Evolutionary conservation across 257 asterid genomes (phyloP), one percentile per base, ranked within the genome.

Genomic region (Penstemon barbatus): DNA sequence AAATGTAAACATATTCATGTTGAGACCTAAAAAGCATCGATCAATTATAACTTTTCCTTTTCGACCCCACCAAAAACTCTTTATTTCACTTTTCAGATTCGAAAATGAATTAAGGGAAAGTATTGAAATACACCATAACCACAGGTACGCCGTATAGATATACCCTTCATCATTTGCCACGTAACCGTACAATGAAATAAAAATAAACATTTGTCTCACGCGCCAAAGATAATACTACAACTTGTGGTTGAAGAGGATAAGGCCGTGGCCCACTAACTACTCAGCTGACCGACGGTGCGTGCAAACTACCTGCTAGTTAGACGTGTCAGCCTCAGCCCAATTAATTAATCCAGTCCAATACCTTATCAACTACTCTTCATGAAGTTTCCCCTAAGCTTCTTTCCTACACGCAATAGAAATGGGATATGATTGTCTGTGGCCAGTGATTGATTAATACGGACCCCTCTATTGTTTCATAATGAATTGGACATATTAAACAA

Each of bases 241-340:
- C 50, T 38, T 50, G 54, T 39, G 68, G 68, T 40, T 68, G 11
- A 13, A 46, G 50, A 8, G 61, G 70, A 71, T 71, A 63, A 71
- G 59, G 70, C 52, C 65, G 5, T 57, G 76, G 42, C 76, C 63
- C 69, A 52, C 57, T 25, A 4, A 25, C 8, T 49, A 37, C 33
- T 40, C 6, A 9, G 3, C 0, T 46, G 52, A 38, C 4, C 39
- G 9, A n/a, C 19, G 1, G 68, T 57, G 54, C 66, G 66, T 56
- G 15, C 13, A 39, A 4, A 0, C 45, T 66, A 63, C 65, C 7
- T 38, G 18, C 66, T 6, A 8, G 51, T 9, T n/a, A 63, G 10
- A 45, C 52, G 59, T 55, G 59, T 63, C 65, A 37, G 65, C 42
- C 41, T 44, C 38, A 55, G 3, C 49, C 61, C 44, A 11, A 4